Evolutionary conservation across 352 stramenopile genomes (phyloP).

Genomic region (Globisporangium megalacanthum): DNA sequence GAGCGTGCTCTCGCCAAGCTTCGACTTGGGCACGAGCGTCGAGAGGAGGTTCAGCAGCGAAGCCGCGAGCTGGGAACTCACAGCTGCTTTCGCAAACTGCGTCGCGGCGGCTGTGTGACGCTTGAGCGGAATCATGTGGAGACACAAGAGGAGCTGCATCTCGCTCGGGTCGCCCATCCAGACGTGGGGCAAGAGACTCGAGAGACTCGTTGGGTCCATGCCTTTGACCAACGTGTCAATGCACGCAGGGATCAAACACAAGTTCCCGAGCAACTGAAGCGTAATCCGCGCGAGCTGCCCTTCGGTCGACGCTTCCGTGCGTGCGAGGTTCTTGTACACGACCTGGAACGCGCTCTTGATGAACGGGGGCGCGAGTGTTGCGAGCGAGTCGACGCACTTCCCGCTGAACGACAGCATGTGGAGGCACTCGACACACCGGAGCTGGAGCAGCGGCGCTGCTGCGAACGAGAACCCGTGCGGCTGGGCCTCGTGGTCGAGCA

Average conservation of each 20-base stretch:
- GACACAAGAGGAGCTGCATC: slow-evolving; percentile 76
- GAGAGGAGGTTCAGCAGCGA: slow-evolving; percentile 80
- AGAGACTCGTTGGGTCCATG: slow-evolving; percentile 74
- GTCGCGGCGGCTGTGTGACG: slow-evolving; percentile 81
- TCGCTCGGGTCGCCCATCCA: slow-evolving; percentile 76
- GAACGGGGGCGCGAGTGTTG: slow-evolving; percentile 71
- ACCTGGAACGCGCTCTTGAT: slow-evolving; percentile 83
- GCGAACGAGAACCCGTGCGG: slow-evolving; percentile 77
- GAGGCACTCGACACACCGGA: slow-evolving; percentile 82
- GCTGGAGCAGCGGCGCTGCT: slow-evolving; percentile 62
- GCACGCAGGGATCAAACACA: slow-evolving; percentile 81
- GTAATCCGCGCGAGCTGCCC: slow-evolving; percentile 75
- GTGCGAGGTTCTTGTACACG: slow-evolving; percentile 78
- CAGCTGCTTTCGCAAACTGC: slow-evolving; percentile 74
- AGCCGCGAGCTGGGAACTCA: slow-evolving; percentile 73
- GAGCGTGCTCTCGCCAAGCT: slow-evolving; percentile 67
- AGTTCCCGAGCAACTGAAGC: slow-evolving; percentile 76
- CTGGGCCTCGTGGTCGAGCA: slow-evolving; percentile 79
- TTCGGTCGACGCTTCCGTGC: slow-evolving; percentile 74
- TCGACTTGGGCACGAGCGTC: slow-evolving; percentile 74
- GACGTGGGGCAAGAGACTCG: slow-evolving; percentile 64
- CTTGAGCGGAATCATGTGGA: slow-evolving; percentile 88
- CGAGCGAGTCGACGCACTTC: slow-evolving; percentile 71
- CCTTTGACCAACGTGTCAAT: slow-evolving; percentile 86
- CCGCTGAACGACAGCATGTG: slow-evolving; percentile 87